These are phyloP conservation scores for Citrus mangshanensis DNA, from an alignment of 345 rosid species.

Conservation along the genomic window DNA sequence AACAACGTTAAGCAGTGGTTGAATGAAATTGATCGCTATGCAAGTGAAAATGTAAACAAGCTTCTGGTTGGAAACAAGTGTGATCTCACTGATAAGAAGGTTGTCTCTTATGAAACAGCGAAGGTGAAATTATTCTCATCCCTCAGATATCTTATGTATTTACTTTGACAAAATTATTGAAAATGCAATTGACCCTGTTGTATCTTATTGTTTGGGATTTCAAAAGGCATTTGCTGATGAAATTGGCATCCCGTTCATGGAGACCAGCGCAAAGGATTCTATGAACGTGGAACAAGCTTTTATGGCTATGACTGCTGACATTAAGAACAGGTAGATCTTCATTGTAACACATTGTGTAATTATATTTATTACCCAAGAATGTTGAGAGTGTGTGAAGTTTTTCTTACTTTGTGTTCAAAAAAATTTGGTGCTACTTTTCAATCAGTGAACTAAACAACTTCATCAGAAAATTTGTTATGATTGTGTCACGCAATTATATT, in stretches of 20 bases:
- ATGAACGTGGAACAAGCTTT: slow-evolving; percentile 72
- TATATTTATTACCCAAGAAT: neutral
- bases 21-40: slow-evolving; percentile 73
- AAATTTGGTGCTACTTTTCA: neutral
- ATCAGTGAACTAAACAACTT: neutral
- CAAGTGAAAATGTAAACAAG: slow-evolving; percentile 76
- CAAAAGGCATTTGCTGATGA: slow-evolving; percentile 75
- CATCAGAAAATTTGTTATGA: neutral
- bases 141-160: neutral
- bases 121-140: slow-evolving; percentile 37
- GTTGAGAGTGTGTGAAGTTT: neutral
- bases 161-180: neutral
- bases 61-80: slow-evolving; percentile 69
- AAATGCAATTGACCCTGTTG: neutral
- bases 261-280: slow-evolving; percentile 77
- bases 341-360: neutral
- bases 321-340: slow-evolving; percentile 51
- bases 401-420: neutral
- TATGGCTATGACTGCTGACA: slow-evolving; percentile 79
- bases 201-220: neutral
- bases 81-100: slow-evolving; percentile 66
- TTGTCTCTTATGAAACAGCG: slow-evolving; percentile 72
- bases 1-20: slow-evolving; percentile 78
- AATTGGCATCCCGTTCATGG: slow-evolving; percentile 76
- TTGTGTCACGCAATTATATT: neutral